Conservation (phyloP, 495 filamentous ascomycete genomes). For the Annulohypoxylon nitens region DNA sequence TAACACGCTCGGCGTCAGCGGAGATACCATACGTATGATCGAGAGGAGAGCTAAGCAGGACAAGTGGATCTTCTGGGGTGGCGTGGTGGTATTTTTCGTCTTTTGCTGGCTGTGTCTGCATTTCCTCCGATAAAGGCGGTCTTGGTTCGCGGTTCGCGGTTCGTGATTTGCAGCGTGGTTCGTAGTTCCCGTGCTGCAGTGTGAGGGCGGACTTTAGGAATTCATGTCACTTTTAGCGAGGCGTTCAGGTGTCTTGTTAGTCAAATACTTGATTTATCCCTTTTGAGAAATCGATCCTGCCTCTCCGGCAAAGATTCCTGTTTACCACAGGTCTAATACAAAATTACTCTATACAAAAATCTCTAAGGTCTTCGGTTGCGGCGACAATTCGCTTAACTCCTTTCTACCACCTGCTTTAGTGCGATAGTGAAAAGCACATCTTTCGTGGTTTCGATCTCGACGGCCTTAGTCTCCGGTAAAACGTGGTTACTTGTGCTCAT, state of each 20-base stretch:
- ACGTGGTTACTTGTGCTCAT: slow-evolving; percentile 96
- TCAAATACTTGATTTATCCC: slow-evolving; percentile 12
- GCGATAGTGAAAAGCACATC: slow-evolving; percentile 90
- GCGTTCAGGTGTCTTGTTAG: slow-evolving; percentile 36
- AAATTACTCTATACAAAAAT: background rate
- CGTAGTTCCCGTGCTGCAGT: no score
- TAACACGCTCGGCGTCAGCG: slow-evolving; percentile 92
- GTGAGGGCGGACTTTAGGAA: background rate
- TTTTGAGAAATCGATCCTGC: slow-evolving; percentile 5
- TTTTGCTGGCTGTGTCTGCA: slow-evolving; percentile 93
- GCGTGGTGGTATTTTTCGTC: slow-evolving; percentile 87
- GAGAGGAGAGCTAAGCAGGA: slow-evolving; percentile 92
- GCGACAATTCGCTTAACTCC: background rate
- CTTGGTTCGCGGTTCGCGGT: no score
- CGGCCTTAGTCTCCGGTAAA: slow-evolving; percentile 59
- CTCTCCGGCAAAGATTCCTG: background rate
- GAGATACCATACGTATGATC: slow-evolving; percentile 96
- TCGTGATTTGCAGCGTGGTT: no score
- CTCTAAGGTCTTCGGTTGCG: background rate
- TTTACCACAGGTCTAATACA: background rate
- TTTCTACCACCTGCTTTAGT: slow-evolving; percentile 53
- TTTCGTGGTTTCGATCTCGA: slow-evolving; percentile 72
- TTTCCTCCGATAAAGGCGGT: slow-evolving; percentile 72
- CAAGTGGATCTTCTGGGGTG: slow-evolving; percentile 96
- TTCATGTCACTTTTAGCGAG: slow-evolving; percentile 33